Evolutionary conservation across 352 stramenopile genomes (phyloP), one percentile per base, ranked within the genome.

Genomic region (Elongisporangium prolatum): DNA sequence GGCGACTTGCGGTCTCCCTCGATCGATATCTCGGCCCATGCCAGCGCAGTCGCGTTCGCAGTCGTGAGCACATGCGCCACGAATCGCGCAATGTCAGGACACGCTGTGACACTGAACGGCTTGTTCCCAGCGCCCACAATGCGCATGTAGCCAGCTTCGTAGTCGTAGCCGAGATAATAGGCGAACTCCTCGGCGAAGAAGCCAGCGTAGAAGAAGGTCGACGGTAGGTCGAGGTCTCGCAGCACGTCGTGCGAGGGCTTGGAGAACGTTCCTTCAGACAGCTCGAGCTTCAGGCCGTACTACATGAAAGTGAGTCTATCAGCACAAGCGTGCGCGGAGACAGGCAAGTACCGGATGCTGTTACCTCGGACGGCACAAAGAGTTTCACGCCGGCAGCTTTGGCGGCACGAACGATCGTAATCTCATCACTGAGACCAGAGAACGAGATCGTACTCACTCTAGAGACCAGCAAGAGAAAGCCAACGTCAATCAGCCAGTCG

Each of bases 301-400:
- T 44, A 44, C 1, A 38, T 38, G 34, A 9, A 9, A 44, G 11
- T 17, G 11, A 44, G 34, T 17, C 34, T 13, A 44, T 44, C 3
- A 44, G 34, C 34, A 17, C 11, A 16, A 2, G 10, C 34, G 34
- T 17, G 11, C n/a, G 11, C 10, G 4, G 17, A 17, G 34, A 1
- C 34, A 44, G 34, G 11, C 2, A 17, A 44, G 10, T 17, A 13
- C 34, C 10, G 34, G 34, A 17, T 1, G 14, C 5, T 44, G 3
- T 44, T 44, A 44, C 34, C 34, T 17, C 67, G 16, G 71, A 59
- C 20, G 67, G 67, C 52, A 74, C 67, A 16, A 74, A 60, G n/a
- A 74, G 57, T 44, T 74, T 71, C 21, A 74, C 64, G 17, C 67
- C 67, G 2, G 67, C 67, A 14, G 63, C 63, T 24, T 71, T 74